A percentile compares a stretch with the other conserved stretches of the same genome.
Conservation (phyloP, 148 eudicot genomes). For the Spergularia bocconei region DNA sequence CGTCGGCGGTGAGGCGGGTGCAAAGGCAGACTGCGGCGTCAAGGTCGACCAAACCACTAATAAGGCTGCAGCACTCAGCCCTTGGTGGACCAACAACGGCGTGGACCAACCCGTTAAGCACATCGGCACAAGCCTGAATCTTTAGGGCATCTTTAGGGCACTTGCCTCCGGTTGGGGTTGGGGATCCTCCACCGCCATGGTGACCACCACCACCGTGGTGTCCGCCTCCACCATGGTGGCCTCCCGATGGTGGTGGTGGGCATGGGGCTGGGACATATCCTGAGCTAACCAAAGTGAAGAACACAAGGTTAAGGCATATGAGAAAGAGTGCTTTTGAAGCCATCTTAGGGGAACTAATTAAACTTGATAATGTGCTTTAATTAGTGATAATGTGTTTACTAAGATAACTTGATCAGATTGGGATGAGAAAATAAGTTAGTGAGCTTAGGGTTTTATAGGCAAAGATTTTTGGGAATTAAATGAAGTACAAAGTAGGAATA, state of each 20-base stretch:
- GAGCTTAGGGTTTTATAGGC: not conserved
- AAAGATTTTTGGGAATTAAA: not conserved
- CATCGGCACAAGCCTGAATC: constrained; percentile 49
- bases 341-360: constrained; percentile 1
- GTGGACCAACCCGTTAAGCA: constrained; percentile 36
- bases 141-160: constrained; percentile 63
- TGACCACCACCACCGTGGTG: not conserved
- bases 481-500: not conserved
- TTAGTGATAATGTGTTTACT: not conserved
- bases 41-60: constrained; percentile 48
- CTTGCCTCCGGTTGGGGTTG: constrained; percentile 1
- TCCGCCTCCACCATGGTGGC: no score
- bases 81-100: constrained; percentile 43
- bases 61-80: constrained; percentile 52
- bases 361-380: not conserved
- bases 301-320: constrained; percentile 10
- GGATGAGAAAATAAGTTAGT: not conserved
- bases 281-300: constrained; percentile 16
- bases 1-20: constrained; percentile 51
- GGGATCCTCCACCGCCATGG: not conserved
- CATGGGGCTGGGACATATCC: constrained; percentile 13
- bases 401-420: not conserved
- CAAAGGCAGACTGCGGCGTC: constrained; percentile 78
- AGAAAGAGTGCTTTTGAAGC: constrained; percentile 6
- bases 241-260: not conserved